These are phyloP conservation scores for Corymbia calophylla DNA, from an alignment of 441 rosid species.

Conservation along the genomic window DNA sequence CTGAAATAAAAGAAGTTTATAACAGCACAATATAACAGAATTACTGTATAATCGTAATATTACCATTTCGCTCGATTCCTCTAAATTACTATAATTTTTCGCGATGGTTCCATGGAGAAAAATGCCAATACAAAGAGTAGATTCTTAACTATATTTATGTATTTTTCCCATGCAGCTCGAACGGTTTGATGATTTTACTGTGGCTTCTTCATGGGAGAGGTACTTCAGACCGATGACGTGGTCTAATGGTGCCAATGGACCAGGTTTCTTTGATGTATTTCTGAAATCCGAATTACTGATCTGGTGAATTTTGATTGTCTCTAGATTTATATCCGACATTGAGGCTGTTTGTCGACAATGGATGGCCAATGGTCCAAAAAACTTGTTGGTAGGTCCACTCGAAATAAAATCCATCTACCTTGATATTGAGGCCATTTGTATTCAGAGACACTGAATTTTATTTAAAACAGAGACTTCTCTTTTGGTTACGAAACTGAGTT, in stretches of 20 bases:
- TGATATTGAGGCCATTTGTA: neutral
- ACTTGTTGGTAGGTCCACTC: constrained; percentile 55
- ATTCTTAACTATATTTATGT: neutral
- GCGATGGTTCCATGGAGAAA: neutral
- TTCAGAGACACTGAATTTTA: neutral
- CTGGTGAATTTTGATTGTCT: neutral
- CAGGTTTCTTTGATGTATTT: neutral
- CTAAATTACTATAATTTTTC: neutral
- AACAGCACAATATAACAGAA: neutral
- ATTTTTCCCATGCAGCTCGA: constrained; percentile 39
- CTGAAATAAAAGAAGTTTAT: neutral
- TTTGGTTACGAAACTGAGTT: neutral
- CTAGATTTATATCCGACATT: constrained; percentile 91
- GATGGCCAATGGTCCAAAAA: constrained; percentile 86
- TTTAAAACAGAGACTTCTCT: neutral
- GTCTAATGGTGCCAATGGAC: neutral
- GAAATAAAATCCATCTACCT: neutral
- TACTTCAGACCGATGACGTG: constrained; percentile 7
- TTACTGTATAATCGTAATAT: neutral
- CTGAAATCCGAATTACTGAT: neutral
- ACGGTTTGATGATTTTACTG: constrained; percentile 91
- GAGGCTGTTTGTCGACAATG: constrained; percentile 96
- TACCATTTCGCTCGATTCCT: neutral
- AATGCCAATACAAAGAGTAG: neutral
- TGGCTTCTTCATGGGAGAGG: constrained; percentile 99